phyloP scores from a whole-genome alignment of 2,329 filamentous ascomycete genomes.

The Seiridium unicorne region DNA sequence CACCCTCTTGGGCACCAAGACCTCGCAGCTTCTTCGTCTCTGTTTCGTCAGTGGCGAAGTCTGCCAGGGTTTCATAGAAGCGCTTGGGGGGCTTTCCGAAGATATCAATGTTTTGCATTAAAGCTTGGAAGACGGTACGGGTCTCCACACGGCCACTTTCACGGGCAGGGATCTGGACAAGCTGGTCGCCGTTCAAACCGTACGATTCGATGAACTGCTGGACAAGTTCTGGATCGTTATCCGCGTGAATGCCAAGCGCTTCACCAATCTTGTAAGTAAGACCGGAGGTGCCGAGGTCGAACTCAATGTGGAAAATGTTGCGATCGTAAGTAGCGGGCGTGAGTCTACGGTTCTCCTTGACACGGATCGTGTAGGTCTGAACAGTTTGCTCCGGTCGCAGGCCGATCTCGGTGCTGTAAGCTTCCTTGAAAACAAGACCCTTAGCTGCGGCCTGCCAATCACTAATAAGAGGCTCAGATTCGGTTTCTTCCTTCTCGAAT shows the following conservation, averaged over 20 bases:
- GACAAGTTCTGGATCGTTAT: constrained; percentile 82
- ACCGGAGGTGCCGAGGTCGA: constrained; percentile 87
- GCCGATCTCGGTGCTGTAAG: constrained; percentile 69
- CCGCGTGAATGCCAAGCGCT: constrained; percentile 91
- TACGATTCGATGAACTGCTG: constrained; percentile 87
- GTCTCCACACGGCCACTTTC: constrained; percentile 80
- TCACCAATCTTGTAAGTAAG: constrained; percentile 97
- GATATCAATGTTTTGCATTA: constrained; percentile 92
- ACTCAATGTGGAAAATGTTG: constrained; percentile 99
- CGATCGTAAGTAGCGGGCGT: constrained; percentile 88
- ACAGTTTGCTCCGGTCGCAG: constrained; percentile 84
- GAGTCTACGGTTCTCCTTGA: constrained; percentile 93
- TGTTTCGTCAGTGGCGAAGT: constrained; percentile 77
- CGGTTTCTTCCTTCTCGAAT: constrained; percentile 74
- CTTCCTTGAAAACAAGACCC: constrained; percentile 90
- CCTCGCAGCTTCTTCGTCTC: constrained; percentile 79
- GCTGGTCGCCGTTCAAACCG: constrained; percentile 74
- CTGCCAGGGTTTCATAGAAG: constrained; percentile 91
- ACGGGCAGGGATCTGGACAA: constrained; percentile 89
- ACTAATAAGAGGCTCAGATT: constrained; percentile 63
- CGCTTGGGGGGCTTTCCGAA: constrained; percentile 96
- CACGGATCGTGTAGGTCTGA: constrained; percentile 83
- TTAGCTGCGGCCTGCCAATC: constrained; percentile 85
- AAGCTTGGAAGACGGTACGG: constrained; percentile 87
- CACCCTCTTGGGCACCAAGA: constrained; percentile 76